Evolutionary conservation across 1,139 yeast species (phyloP).

Genomic region (Lodderomyces beijingensis): DNA sequence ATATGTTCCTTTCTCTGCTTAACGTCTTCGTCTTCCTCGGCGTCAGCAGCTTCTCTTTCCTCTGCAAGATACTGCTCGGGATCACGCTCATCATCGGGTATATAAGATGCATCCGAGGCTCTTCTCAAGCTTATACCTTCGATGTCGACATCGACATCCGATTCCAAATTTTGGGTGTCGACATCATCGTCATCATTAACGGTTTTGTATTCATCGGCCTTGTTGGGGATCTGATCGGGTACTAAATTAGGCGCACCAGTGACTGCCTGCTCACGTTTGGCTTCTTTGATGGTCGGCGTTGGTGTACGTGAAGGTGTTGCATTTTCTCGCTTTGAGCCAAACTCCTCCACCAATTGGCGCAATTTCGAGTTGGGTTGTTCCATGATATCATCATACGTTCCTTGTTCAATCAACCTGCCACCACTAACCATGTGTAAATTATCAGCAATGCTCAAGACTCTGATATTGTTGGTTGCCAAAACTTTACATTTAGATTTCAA

Average conservation of each 20-base stretch:
- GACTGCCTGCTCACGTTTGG: slow-evolving; percentile 1
- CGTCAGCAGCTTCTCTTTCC: slow-evolving; percentile 31
- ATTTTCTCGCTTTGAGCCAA: slow-evolving; percentile 51
- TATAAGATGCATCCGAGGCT: slow-evolving; percentile 63
- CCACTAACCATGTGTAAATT: slow-evolving; percentile 66
- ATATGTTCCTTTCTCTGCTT: slow-evolving; percentile 63
- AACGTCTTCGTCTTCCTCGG: slow-evolving; percentile 43
- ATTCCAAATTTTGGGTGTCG: slow-evolving; percentile 24
- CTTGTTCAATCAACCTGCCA: slow-evolving; percentile 78
- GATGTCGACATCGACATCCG: slow-evolving; percentile 29
- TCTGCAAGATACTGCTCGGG: slow-evolving; percentile 2
- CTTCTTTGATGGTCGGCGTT: slow-evolving; percentile 7
- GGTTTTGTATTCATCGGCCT: slow-evolving; percentile 10
- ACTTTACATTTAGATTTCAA: slow-evolving; percentile 71
- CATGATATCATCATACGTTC: slow-evolving; percentile 58
- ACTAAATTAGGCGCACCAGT: not conserved
- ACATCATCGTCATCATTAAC: slow-evolving; percentile 11
- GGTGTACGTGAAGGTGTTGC: slow-evolving; percentile 6
- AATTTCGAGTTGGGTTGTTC: slow-evolving; percentile 52
- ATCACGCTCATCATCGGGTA: slow-evolving; percentile 21
- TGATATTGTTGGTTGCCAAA: slow-evolving; percentile 84
- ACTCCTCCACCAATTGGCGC: slow-evolving; percentile 64
- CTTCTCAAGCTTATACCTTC: slow-evolving; percentile 55
- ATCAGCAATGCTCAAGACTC: slow-evolving; percentile 77
- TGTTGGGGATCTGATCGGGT: slow-evolving; percentile 2